Conservation (phyloP, 2,329 filamentous ascomycete species). For the Aspergillus costaricaensis region DNA sequence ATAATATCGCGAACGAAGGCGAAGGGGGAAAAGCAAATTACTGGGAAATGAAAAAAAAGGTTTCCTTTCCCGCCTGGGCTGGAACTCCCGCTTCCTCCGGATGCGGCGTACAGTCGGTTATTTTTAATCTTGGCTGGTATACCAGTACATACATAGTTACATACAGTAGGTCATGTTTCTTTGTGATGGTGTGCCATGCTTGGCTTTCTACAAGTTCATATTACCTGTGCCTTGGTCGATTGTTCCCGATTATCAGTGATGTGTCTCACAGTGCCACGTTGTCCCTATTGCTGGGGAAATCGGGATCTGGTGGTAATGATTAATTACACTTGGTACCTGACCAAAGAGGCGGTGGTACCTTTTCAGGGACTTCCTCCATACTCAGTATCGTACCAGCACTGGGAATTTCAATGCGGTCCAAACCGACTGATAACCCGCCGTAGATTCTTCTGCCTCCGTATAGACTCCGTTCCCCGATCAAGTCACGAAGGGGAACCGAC, state of each 20-base stretch:
- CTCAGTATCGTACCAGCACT: neutral
- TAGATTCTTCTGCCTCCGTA: neutral
- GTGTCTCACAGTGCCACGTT: neutral
- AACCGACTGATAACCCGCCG: neutral
- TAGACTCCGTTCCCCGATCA: neutral
- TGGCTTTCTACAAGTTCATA: neutral
- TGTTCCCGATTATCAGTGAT: too few relatives aligned
- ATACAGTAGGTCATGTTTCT: neutral
- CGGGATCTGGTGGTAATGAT: neutral
- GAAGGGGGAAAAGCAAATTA: neutral
- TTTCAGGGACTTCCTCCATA: neutral
- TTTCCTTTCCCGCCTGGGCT: neutral
- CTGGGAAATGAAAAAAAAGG: neutral
- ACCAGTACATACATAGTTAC: neutral
- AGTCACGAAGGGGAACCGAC: neutral
- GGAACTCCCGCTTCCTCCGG: constrained; percentile 9
- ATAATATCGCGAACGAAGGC: neutral
- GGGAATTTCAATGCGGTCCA: neutral
- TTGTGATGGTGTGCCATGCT: neutral
- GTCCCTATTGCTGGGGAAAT: neutral
- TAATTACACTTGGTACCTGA: neutral
- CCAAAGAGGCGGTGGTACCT: neutral
- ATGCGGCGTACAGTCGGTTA: constrained; percentile 13
- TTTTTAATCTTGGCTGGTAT: neutral
- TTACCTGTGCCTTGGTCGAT: too few relatives aligned